Evolutionary conservation across 2,329 filamentous ascomycete genomes (phyloP), one percentile per base, ranked within the genome.

Genomic region (Fusarium annulatum): DNA sequence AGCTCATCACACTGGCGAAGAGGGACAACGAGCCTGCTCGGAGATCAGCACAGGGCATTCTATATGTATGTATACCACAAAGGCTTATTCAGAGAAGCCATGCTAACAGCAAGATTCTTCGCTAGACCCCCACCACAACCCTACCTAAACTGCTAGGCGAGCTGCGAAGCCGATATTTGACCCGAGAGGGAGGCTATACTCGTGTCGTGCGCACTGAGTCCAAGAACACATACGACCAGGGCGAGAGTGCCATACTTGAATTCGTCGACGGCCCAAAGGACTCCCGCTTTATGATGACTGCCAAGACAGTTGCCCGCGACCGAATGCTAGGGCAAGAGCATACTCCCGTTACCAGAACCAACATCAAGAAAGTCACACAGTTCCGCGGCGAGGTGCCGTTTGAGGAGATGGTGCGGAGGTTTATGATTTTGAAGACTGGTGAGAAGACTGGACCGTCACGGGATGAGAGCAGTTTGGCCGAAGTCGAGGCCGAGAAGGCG

Each of bases 251-350:
- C 28, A 95, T 99, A 73, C 91, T 99, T 53, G 95, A 98, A 84
- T 89, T 99, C 38, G 95, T 99, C 70, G 96, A 99, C 83, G 95
- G 96, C 41, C 94, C 95, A 39, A 93, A 92, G 81, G 96, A 99
- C 83, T 94, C 97, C 86, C 93, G 95, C 39, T 98, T 98, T 84
- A 94, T 94, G 78, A 91, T 98, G 89, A 97, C 95, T 6, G 96
- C 96, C 33, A 93, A 93, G 77, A 92, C 94, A 0, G 87, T 98
- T 11, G 94, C 94, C 48, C 88, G 91, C 30, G 88, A 91, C 79
- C 83, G 86, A 64, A 79, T 82, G 53, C 81, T 90, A 19, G 87
- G 90, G 43, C 86, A 89, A 58, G 81, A 85, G 5, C 84, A 93
- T 77, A 93, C 90, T 75, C 88, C 93, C 38, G 85, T 96, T 76